These are phyloP conservation scores for Penicillium sp. DNA, from an alignment of 2,329 filamentous ascomycete genomes.

Conservation along the genomic window DNA sequence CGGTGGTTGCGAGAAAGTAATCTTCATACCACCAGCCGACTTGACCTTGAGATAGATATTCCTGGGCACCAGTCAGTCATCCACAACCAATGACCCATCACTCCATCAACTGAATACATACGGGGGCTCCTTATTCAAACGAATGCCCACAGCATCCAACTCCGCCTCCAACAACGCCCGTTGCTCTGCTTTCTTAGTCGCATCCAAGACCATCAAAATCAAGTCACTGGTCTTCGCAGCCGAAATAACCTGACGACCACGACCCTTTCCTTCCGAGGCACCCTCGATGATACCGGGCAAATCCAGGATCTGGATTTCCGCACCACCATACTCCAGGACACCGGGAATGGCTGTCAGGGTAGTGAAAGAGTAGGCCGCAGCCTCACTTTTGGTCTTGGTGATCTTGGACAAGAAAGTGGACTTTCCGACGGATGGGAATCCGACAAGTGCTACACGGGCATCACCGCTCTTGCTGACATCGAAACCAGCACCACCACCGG, in stretches of 20 bases:
- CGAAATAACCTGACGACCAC: slow-evolving; percentile 94
- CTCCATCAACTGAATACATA: slow-evolving; percentile 45
- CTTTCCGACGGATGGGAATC: slow-evolving; percentile 98
- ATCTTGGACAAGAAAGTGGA: slow-evolving; percentile 99
- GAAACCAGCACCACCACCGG: slow-evolving; percentile 76
- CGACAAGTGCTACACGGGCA: slow-evolving; percentile 92
- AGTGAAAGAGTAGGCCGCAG: slow-evolving; percentile 95
- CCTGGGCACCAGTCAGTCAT: slow-evolving; percentile 43
- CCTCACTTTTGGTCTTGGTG: slow-evolving; percentile 95
- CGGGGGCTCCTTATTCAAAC: slow-evolving; percentile 88
- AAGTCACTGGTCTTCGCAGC: slow-evolving; percentile 98
- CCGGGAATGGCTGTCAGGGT: slow-evolving; percentile 96
- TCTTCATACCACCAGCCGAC: slow-evolving; percentile 97
- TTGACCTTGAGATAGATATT: slow-evolving; percentile 98
- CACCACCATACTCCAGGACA: slow-evolving; percentile 94
- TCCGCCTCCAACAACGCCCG: slow-evolving; percentile 85
- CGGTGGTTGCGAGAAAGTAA: slow-evolving; percentile 86
- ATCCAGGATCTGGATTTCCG: slow-evolving; percentile 97
- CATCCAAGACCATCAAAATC: slow-evolving; percentile 95
- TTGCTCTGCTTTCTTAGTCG: slow-evolving; percentile 95
- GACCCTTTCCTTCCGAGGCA: slow-evolving; percentile 89
- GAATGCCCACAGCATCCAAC: slow-evolving; percentile 90
- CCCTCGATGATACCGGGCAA: slow-evolving; percentile 98
- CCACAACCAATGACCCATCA: not conserved
- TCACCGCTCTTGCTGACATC: slow-evolving; percentile 96